Percentiles rank a stretch among this genome's conserved stretches.
Conservation (phyloP, 192 early-diverging fungal genomes). For the Coemansia sp. region DNA sequence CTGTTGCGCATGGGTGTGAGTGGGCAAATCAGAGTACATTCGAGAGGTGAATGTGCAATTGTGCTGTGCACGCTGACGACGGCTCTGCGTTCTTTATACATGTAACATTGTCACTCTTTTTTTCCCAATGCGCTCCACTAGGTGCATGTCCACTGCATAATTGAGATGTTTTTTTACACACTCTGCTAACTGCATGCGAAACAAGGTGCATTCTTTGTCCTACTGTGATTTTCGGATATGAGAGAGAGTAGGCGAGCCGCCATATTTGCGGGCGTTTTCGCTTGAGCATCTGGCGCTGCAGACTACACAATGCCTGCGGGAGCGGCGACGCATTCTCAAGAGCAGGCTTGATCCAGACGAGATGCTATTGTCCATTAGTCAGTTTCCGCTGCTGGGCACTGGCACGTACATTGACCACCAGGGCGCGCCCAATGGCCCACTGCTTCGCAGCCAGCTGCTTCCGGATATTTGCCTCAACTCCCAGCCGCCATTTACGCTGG, state of each 20-base stretch:
- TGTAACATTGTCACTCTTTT: too few relatives aligned
- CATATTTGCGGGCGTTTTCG: constrained; percentile 32
- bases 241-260: constrained; percentile 40
- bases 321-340: constrained; percentile 68
- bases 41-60: not conserved
- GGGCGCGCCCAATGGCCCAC: constrained; percentile 60
- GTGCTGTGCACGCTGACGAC: not conserved
- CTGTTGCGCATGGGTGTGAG: not conserved
- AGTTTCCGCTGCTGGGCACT: constrained; percentile 87
- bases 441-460: constrained; percentile 80
- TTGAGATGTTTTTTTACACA: constrained; percentile 4
- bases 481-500: constrained; percentile 85
- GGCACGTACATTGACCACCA: constrained; percentile 69
- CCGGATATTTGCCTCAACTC: constrained; percentile 90
- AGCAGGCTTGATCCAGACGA: constrained; percentile 70
- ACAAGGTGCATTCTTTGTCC: not conserved
- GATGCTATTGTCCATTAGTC: constrained; percentile 78
- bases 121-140: not conserved
- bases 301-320: constrained; percentile 18
- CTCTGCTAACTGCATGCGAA: constrained; percentile 5
- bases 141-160: not conserved
- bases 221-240: constrained; percentile 2
- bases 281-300: constrained; percentile 38
- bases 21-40: not conserved
- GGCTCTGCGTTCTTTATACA: not conserved